Conservation (phyloP, 371 early-diverging fungal species). For the Mortierella sp. region DNA sequence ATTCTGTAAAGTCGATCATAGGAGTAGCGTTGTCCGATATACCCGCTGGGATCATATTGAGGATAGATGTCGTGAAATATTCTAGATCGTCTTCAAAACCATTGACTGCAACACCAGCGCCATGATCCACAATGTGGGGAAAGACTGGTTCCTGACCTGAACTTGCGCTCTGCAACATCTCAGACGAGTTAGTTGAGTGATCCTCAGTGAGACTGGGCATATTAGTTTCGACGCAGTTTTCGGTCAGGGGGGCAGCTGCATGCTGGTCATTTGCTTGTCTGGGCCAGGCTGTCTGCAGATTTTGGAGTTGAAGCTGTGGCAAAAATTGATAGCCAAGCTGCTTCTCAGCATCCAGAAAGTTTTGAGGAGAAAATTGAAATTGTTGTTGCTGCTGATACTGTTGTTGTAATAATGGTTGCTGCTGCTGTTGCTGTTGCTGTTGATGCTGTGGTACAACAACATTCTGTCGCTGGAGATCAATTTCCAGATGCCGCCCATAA, state of each 20-base stretch:
- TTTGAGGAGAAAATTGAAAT: neutral
- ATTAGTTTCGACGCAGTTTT: neutral
- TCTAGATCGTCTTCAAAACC: slow-evolving; percentile 18
- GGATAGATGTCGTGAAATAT: slow-evolving; percentile 30
- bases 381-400: slow-evolving; percentile 16
- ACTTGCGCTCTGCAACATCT: neutral
- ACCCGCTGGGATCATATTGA: slow-evolving; percentile 34
- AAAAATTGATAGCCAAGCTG: no score
- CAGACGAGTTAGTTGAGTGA: neutral
- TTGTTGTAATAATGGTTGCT: slow-evolving; percentile 6
- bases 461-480: slow-evolving; percentile 10
- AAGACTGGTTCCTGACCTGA: neutral
- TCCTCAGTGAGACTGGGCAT: neutral
- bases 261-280: neutral
- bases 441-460: neutral
- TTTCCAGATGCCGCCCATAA: slow-evolving; percentile 11
- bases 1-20: slow-evolving; percentile 22
- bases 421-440: slow-evolving; percentile 20
- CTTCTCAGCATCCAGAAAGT: neutral
- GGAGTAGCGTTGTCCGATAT: slow-evolving; percentile 14
- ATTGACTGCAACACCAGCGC: neutral
- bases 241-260: neutral
- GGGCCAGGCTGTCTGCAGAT: neutral
- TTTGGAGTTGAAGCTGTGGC: neutral
- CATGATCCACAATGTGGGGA: neutral